Evolutionary conservation across 768 basidiomycete genomes (phyloP).

Genomic region (Amanita fuliginea): DNA sequence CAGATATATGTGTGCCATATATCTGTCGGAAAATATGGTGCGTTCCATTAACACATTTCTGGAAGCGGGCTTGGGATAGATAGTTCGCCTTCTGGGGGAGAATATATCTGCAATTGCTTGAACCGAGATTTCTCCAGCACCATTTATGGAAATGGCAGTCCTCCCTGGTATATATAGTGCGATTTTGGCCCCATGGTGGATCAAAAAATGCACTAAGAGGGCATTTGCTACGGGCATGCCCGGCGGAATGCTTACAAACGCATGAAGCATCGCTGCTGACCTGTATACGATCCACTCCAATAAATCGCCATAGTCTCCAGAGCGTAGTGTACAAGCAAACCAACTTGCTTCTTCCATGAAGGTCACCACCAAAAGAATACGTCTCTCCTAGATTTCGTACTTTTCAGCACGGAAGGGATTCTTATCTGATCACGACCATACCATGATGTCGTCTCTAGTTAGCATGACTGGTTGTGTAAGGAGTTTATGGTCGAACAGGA

Average conservation of each 20-base stretch:
- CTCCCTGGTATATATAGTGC: neutral
- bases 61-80: neutral
- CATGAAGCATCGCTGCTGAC: too few relatives aligned
- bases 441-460: neutral
- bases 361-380: neutral
- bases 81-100: neutral
- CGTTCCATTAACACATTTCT: neutral
- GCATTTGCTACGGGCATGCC: neutral
- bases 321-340: neutral
- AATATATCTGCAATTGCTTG: neutral
- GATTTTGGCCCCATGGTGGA: neutral
- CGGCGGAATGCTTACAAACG: neutral
- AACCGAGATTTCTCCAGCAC: neutral
- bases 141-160: neutral
- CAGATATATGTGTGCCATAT: too few relatives aligned
- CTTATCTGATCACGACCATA: neutral
- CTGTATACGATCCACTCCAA: too few relatives aligned
- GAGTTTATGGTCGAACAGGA: neutral
- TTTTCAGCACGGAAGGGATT: neutral
- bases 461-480: neutral
- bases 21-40: neutral
- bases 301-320: neutral
- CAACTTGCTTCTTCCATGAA: neutral
- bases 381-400: neutral
- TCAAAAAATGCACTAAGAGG: too few relatives aligned